Evolutionary conservation across 2,329 filamentous ascomycete genomes (phyloP).

Genomic region (Xylaria sp.): DNA sequence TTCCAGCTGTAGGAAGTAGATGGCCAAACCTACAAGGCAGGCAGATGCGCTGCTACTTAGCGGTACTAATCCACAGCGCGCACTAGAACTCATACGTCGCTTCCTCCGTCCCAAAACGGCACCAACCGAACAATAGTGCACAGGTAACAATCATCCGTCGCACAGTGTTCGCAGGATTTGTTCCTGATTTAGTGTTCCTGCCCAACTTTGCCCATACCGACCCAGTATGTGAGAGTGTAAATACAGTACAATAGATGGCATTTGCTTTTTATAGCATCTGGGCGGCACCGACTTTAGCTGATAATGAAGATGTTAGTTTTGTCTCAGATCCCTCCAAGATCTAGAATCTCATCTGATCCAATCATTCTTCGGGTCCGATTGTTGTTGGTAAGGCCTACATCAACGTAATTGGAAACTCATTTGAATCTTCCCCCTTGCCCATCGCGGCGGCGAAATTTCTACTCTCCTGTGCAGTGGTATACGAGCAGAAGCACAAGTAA

Average conservation of each 20-base stretch:
- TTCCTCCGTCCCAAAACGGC: background rate
- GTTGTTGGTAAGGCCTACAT: background rate
- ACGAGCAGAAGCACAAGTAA: conserved; percentile 25
- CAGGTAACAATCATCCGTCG: background rate
- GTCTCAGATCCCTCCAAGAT: conserved; percentile 14
- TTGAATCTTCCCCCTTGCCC: background rate
- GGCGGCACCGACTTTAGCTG: background rate
- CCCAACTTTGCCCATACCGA: background rate
- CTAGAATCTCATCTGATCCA: background rate
- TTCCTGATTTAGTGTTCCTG: no score
- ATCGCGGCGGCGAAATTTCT: background rate
- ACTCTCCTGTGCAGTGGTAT: background rate
- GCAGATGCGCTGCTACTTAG: background rate
- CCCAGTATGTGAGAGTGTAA: background rate
- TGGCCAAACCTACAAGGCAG: no score
- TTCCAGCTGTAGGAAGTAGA: background rate
- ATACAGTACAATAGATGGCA: no score
- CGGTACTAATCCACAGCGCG: background rate
- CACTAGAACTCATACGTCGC: background rate
- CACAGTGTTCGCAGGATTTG: conserved; percentile 8
- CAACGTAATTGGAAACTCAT: background rate
- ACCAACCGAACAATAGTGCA: background rate
- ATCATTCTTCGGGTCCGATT: background rate
- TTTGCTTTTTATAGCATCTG: conserved; percentile 6
- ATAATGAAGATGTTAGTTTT: background rate